phyloP scores from a whole-genome alignment of 176 grass and related monocot genomes.

The Urochloa ruziziensis region DNA sequence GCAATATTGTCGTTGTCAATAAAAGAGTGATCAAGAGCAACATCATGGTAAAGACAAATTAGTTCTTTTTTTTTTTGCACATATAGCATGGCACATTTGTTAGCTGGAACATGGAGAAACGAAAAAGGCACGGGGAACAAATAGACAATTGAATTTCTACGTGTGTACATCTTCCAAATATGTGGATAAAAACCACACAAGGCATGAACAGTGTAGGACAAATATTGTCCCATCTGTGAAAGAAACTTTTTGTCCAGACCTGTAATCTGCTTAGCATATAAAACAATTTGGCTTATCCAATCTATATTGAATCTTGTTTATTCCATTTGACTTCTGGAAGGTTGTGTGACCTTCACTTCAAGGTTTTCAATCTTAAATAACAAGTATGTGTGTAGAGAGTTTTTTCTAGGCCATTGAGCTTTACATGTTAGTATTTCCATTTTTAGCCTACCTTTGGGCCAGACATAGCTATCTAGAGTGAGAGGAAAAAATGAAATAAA shows the following conservation, averaged over 20 bases:
- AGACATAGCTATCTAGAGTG: neutral
- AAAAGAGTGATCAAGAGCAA: neutral
- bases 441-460: neutral
- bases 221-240: conserved; percentile 19
- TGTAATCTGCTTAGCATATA: neutral
- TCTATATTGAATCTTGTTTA: neutral
- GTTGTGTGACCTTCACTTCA: neutral
- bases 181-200: neutral
- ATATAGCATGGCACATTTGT: neutral
- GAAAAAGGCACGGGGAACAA: neutral
- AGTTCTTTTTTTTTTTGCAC: neutral
- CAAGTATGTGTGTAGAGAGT: neutral
- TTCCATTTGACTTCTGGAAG: conserved; percentile 4
- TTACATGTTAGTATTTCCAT: neutral
- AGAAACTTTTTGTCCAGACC: conserved; percentile 25
- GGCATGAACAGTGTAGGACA: neutral
- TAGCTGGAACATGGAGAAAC: conserved; percentile 9
- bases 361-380: neutral
- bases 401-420: neutral
- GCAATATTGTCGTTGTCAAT: neutral
- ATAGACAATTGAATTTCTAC: neutral
- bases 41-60: neutral
- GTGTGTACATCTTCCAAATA: conserved; percentile 8
- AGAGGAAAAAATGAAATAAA: neutral
- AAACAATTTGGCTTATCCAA: neutral